phyloP scores from a whole-genome alignment of 345 rosid genomes.

The Citrus glauca region DNA sequence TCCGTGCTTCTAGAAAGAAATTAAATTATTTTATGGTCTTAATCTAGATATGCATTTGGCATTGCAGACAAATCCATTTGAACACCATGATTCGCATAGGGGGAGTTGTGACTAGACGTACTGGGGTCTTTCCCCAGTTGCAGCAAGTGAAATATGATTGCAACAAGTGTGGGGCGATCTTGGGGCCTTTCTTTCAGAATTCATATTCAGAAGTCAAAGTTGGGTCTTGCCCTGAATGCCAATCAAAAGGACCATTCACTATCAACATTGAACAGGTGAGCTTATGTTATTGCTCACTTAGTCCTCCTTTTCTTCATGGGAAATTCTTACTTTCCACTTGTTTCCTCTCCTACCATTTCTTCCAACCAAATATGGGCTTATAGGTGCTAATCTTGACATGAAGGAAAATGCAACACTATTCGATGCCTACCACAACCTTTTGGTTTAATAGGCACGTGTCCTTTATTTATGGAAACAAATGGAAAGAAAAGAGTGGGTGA shows the following conservation, averaged over 20 bases:
- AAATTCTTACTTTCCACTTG: neutral
- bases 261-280: slow-evolving; percentile 90
- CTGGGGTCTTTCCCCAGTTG: slow-evolving; percentile 98
- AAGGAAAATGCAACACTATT: neutral
- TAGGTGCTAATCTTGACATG: neutral
- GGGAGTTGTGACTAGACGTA: slow-evolving; percentile 95
- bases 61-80: slow-evolving; percentile 84
- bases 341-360: too few species aligned
- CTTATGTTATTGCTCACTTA: neutral
- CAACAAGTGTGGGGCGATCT: slow-evolving; percentile 83
- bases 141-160: slow-evolving; percentile 99
- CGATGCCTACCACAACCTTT: neutral
- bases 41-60: slow-evolving; percentile 11
- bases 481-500: too few species aligned
- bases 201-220: slow-evolving; percentile 98
- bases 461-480: neutral
- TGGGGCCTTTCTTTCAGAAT: slow-evolving; percentile 96
- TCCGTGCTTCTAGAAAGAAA: neutral
- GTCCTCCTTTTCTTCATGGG: neutral
- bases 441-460: neutral
- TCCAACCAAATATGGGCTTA: too few species aligned
- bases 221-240: slow-evolving; percentile 98
- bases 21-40: neutral
- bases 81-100: slow-evolving; percentile 98
- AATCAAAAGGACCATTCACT: slow-evolving; percentile 96